Conservation (phyloP, 371 early-diverging fungal genomes). For the Vavraia culicis region DNA sequence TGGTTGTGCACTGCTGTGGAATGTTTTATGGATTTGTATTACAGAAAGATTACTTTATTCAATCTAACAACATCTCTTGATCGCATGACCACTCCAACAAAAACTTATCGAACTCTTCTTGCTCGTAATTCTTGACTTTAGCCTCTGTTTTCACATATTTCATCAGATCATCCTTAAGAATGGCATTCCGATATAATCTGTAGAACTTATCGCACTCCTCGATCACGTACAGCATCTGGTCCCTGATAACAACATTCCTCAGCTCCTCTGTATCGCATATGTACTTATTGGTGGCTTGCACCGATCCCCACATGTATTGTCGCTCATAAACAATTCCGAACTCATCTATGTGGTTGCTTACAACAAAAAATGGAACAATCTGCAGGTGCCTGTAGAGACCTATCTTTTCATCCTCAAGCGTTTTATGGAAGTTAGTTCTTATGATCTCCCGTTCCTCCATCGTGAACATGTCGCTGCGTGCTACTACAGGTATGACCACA, state of each 20-base stretch:
- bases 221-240: slow-evolving; percentile 12
- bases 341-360: background rate
- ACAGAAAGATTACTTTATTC: too few species aligned
- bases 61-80: too few species aligned
- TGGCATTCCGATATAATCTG: too few species aligned
- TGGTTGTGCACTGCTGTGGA: too few species aligned
- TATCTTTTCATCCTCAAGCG: slow-evolving; percentile 5
- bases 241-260: slow-evolving; percentile 17
- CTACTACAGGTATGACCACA: slow-evolving; percentile 31
- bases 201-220: slow-evolving; percentile 23
- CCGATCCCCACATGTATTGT: slow-evolving; percentile 15
- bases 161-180: too few species aligned
- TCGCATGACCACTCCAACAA: too few species aligned
- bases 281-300: slow-evolving; percentile 3
- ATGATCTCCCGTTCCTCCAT: slow-evolving; percentile 4
- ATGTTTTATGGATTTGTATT: too few species aligned
- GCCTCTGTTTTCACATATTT: too few species aligned
- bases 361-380: background rate
- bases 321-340: background rate
- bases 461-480: slow-evolving; percentile 25
- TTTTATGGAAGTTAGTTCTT: slow-evolving; percentile 2
- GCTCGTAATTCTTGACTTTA: too few species aligned
- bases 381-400: slow-evolving; percentile 6
- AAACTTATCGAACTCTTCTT: too few species aligned
- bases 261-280: slow-evolving; percentile 22